These are phyloP conservation scores for Hydnomerulius pinastri DNA, from an alignment of 768 basidiomycete genomes.

Conservation along the genomic window DNA sequence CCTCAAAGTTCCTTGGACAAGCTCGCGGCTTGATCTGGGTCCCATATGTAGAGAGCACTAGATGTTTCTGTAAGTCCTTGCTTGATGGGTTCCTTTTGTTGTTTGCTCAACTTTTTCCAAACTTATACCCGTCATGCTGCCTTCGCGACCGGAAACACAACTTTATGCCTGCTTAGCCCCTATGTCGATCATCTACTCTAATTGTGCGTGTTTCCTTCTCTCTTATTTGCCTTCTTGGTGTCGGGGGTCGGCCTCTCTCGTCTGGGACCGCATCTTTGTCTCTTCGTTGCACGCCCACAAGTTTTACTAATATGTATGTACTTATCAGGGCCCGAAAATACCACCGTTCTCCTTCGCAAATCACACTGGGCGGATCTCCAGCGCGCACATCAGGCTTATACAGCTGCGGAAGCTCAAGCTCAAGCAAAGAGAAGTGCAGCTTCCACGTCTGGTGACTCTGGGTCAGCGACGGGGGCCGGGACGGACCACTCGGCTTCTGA, in stretches of 20 bases:
- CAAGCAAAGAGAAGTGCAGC: background rate
- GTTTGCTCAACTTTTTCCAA: background rate
- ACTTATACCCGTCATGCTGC: background rate
- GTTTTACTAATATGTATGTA: no score
- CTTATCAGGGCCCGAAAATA: constrained; percentile 21
- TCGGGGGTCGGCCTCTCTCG: no score
- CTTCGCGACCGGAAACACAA: background rate
- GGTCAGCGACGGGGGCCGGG: background rate
- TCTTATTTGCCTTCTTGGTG: background rate
- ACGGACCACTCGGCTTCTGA: background rate
- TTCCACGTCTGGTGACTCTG: background rate
- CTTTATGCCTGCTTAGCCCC: background rate
- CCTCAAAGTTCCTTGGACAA: background rate
- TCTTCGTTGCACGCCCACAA: no score
- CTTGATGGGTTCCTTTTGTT: background rate
- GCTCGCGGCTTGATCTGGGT: constrained; percentile 13
- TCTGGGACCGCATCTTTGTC: no score
- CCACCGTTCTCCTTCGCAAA: constrained; percentile 16
- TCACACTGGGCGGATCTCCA: constrained; percentile 14
- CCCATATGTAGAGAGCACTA: constrained; percentile 22
- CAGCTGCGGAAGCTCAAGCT: background rate
- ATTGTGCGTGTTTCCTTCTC: constrained; percentile 16
- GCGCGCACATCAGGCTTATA: constrained; percentile 3
- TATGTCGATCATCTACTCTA: background rate
- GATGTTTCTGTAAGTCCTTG: constrained; percentile 23